Percentiles rank a stretch among this genome's conserved stretches.
Evolutionary conservation across 495 filamentous ascomycete species (phyloP).

Genomic region (Poronia punctata): DNA sequence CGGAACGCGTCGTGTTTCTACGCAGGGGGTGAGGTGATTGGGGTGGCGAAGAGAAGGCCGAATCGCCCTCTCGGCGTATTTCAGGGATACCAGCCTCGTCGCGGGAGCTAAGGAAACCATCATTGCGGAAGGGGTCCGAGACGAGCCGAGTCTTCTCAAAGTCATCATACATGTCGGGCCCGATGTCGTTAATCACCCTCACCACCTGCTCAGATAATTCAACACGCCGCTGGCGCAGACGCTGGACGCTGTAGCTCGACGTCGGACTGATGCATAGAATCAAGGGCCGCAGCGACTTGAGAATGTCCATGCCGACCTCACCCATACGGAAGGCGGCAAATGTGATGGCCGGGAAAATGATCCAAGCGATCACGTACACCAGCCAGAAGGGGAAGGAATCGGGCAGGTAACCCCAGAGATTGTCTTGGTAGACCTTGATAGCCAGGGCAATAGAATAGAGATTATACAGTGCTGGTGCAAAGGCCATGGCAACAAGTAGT

Average conservation of each 20-base stretch:
- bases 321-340: conserved; percentile 93
- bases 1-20: conserved; percentile 37
- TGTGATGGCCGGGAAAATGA: conserved; percentile 81
- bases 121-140: conserved; percentile 37
- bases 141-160: conserved; percentile 82
- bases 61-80: conserved; percentile 6
- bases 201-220: conserved; percentile 77
- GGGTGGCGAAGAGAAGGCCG: conserved; percentile 20
- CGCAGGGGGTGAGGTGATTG: conserved; percentile 22
- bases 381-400: conserved; percentile 73
- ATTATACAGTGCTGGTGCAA: conserved; percentile 81
- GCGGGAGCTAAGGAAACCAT: conserved; percentile 15
- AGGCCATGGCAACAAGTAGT: conserved; percentile 79
- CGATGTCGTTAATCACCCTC: conserved; percentile 86
- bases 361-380: conserved; percentile 62
- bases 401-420: conserved; percentile 71
- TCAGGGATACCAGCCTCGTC: conserved; percentile 16
- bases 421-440: conserved; percentile 72
- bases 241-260: conserved; percentile 74
- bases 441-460: conserved; percentile 69
- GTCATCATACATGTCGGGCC: conserved; percentile 94
- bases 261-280: conserved; percentile 81
- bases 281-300: conserved; percentile 88
- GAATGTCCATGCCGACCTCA: conserved; percentile 95
- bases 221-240: conserved; percentile 65